These are phyloP conservation scores for Botrytis squamosa DNA, from an alignment of 2,329 filamentous ascomycete species.

Conservation along the genomic window DNA sequence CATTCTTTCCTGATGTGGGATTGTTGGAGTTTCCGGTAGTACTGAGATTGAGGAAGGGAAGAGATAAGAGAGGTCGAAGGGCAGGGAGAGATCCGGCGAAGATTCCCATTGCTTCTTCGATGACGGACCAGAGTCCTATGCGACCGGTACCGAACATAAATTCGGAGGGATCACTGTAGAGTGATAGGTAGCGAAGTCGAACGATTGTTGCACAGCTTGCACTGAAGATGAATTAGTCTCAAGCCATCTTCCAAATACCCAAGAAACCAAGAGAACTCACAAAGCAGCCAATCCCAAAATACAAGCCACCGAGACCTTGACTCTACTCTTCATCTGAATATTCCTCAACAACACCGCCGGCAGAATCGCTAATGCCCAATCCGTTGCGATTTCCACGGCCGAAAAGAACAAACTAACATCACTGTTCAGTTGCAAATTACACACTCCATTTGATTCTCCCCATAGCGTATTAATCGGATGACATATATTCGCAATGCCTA, in stretches of 20 bases:
- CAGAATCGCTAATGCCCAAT: constrained; percentile 45
- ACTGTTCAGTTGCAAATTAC: constrained; percentile 37
- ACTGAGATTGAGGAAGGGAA: constrained; percentile 32
- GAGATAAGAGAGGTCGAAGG: constrained; percentile 45
- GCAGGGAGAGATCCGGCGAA: constrained; percentile 49
- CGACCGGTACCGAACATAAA: constrained; percentile 45
- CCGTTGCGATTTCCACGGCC: constrained; percentile 42
- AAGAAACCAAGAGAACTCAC: constrained; percentile 34
- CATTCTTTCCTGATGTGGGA: not conserved
- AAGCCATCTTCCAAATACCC: too few relatives aligned
- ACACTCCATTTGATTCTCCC: constrained; percentile 36
- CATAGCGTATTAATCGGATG: constrained; percentile 39
- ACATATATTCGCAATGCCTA: constrained; percentile 38
- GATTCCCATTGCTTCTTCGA: constrained; percentile 51
- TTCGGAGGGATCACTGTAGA: constrained; percentile 43
- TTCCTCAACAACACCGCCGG: constrained; percentile 45
- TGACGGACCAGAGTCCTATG: constrained; percentile 48
- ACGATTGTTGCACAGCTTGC: constrained; percentile 43
- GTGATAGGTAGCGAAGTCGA: constrained; percentile 46
- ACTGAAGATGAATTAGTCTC: constrained; percentile 29
- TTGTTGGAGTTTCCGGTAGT: constrained; percentile 3
- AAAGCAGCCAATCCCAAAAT: constrained; percentile 40
- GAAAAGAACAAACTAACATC: constrained; percentile 41
- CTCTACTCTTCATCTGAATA: constrained; percentile 43
- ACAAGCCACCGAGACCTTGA: constrained; percentile 41